These are phyloP conservation scores for Dactylonectria macrodidyma DNA, from an alignment of 2,329 filamentous ascomycete genomes.

Conservation along the genomic window DNA sequence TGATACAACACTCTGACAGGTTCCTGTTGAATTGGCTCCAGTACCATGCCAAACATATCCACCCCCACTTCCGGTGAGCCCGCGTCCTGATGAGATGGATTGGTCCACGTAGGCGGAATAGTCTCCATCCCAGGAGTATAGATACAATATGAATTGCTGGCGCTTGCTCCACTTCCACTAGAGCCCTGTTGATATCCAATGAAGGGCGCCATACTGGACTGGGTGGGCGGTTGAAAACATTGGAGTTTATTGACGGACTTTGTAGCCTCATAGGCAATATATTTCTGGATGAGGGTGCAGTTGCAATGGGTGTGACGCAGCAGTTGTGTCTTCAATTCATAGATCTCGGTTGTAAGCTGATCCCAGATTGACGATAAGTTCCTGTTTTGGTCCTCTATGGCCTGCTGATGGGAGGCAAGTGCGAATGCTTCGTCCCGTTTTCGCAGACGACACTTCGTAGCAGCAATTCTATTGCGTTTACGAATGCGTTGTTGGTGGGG, in stretches of 20 bases:
- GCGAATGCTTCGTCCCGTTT: slow-evolving; percentile 51
- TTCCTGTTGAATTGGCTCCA: slow-evolving; percentile 34
- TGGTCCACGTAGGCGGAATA: slow-evolving; percentile 39
- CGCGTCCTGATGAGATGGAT: slow-evolving; percentile 39
- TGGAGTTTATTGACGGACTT: slow-evolving; percentile 46
- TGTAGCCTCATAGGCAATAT: slow-evolving; percentile 50
- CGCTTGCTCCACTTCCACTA: slow-evolving; percentile 42
- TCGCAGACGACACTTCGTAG: slow-evolving; percentile 50
- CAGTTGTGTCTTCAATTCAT: slow-evolving; percentile 49
- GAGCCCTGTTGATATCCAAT: slow-evolving; percentile 40
- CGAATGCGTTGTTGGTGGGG: slow-evolving; percentile 46
- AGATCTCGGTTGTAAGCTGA: slow-evolving; percentile 47
- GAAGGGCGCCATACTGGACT: slow-evolving; percentile 28
- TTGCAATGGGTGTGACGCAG: slow-evolving; percentile 50
- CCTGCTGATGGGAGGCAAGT: slow-evolving; percentile 47
- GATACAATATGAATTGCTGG: slow-evolving; percentile 42
- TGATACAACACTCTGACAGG: slow-evolving; percentile 4
- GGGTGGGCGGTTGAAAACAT: slow-evolving; percentile 34
- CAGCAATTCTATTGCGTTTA: slow-evolving; percentile 51
- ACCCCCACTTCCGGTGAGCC: slow-evolving; percentile 38
- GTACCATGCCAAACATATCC: slow-evolving; percentile 42
- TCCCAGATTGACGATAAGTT: slow-evolving; percentile 47
- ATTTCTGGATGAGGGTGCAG: slow-evolving; percentile 50
- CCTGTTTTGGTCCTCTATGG: slow-evolving; percentile 50
- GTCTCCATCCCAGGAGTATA: slow-evolving; percentile 42